phyloP scores from a whole-genome alignment of 1,139 yeast species.

The Lipomyces yarrowii region DNA sequence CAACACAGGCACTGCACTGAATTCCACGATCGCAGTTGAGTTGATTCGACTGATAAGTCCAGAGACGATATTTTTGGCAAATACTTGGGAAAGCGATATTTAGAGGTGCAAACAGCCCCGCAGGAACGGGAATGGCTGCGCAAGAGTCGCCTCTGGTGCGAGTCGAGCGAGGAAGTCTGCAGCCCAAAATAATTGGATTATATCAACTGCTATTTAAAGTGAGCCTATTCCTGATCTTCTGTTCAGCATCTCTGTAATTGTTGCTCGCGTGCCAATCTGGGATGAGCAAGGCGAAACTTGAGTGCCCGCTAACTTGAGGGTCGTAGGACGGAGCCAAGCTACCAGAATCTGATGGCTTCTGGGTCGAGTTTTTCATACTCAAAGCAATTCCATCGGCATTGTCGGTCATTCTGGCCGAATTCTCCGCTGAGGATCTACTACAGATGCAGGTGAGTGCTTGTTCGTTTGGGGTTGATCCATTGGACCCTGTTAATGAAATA shows the following conservation, averaged over 20 bases:
- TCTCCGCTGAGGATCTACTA: conserved; percentile 39
- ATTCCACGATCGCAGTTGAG: background rate
- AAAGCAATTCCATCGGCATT: conserved; percentile 40
- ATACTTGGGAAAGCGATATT: background rate
- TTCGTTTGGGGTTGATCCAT: background rate
- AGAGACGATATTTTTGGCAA: background rate
- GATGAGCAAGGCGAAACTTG: background rate
- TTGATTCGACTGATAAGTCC: background rate
- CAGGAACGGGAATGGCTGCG: conserved; percentile 19
- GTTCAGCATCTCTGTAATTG: background rate
- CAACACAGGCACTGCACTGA: background rate
- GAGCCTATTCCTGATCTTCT: conserved; percentile 18
- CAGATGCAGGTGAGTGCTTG: conserved; percentile 21
- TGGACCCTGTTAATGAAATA: background rate
- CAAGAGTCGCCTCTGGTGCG: conserved; percentile 44
- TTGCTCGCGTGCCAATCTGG: background rate
- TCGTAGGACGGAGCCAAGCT: conserved; percentile 25
- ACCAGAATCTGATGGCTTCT: conserved; percentile 40
- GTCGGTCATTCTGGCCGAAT: conserved; percentile 32
- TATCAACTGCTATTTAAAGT: conserved; percentile 43
- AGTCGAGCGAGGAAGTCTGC: conserved; percentile 41
- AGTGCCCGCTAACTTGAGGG: background rate
- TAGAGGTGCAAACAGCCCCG: background rate
- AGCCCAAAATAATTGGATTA: conserved; percentile 43
- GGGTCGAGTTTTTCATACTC: conserved; percentile 47